Base-by-base conservation (phyloP, 208 protist genomes). In the Trypanosoma congolense region DNA sequence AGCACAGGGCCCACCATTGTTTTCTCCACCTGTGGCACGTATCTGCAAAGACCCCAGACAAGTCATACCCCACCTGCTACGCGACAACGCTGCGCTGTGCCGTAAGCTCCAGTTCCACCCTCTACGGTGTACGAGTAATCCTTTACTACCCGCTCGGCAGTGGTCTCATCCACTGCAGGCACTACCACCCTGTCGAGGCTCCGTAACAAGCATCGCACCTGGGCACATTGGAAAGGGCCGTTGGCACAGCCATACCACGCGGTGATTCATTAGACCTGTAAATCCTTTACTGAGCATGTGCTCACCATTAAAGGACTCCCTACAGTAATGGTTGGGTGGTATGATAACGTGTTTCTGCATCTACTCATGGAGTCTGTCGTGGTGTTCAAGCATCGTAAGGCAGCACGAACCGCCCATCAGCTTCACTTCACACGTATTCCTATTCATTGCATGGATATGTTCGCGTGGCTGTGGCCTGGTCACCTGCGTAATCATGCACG, bases 141-240 rank as follows among this genome's bases (percentile, higher is more conserved):
- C 31, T 46, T 45, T 47, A 62, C n/a, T 5, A 36, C 84, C 6
- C 48, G 55, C 9, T 93, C 55, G 28, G 77, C 52, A n/a, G 85
- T 70, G 14, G 90, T 92, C 29, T 77, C 80, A 21, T 83, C 73
- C 18, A 70, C 44, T 25, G 60, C 42, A 12, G 96, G 67, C 38
- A n/a, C 96, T 67, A 30, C 67, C 55, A 48, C 95, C 55, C 41
- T 77, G 77, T 31, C 55, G 42, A 3, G 25, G 50, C 14, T 69
- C 56, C 3, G 53, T 59, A 4, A 59, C 63, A 2, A 74, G 57
- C 53, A 79, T 60, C 62, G 92, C 84, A 22, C 85, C 91, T 12
- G 94, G 94, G 48, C 93, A 90, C 9, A 97, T 77, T 36, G 94
- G 86, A 66, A 98, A 97, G 25, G 91, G 93, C 1, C 76, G 56